phyloP scores from a whole-genome alignment of 1,284 basidiomycete genomes.

The Leccinum subrobustum region DNA sequence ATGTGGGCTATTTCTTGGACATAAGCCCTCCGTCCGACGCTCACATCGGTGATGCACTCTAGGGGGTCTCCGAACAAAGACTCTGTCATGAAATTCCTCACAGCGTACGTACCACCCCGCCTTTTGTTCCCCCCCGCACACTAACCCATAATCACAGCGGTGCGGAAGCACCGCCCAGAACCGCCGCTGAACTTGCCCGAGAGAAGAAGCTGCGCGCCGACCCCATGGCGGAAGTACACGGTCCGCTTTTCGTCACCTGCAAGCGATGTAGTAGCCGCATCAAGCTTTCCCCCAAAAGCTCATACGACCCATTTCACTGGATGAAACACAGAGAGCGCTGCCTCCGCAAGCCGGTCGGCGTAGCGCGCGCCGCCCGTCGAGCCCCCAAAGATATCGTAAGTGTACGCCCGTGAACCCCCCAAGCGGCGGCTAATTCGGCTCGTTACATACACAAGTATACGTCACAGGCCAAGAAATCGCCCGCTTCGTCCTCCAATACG shows the following conservation, averaged over 20 bases:
- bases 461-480: constrained; percentile 23
- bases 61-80: constrained; percentile 27
- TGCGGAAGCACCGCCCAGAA: constrained; percentile 24
- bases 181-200: constrained; percentile 37
- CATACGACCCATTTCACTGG: constrained; percentile 69
- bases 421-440: not conserved
- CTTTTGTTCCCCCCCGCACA: not conserved
- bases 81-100: constrained; percentile 20
- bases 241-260: constrained; percentile 55
- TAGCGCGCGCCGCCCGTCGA: constrained; percentile 13
- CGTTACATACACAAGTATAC: constrained; percentile 14
- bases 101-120: constrained; percentile 15
- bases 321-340: constrained; percentile 59
- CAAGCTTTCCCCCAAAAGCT: constrained; percentile 66
- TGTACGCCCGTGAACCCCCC: not conserved
- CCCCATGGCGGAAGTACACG: constrained; percentile 50
- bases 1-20: constrained; percentile 28
- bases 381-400: constrained; percentile 27
- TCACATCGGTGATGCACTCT: constrained; percentile 23
- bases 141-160: constrained; percentile 21
- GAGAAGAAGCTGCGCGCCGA: constrained; percentile 51
- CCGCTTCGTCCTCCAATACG: constrained; percentile 32
- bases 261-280: constrained; percentile 53
- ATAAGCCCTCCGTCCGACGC: constrained; percentile 2
- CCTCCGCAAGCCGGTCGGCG: constrained; percentile 36